phyloP scores from a whole-genome alignment of 2,329 filamentous ascomycete species.

The Penicillium psychrosexuale region DNA sequence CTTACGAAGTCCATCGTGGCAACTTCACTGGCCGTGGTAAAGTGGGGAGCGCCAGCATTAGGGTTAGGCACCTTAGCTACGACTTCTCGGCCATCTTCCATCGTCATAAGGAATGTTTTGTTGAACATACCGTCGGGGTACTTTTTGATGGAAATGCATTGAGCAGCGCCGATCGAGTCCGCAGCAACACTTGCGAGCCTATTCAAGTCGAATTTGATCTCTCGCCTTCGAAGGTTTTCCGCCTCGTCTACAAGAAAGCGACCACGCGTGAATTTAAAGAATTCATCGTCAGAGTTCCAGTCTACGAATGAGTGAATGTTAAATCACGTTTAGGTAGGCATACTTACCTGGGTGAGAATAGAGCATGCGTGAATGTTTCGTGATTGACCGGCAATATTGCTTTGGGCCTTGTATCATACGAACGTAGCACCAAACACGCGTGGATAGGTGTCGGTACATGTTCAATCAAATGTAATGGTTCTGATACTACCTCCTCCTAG shows the following conservation, averaged over 20 bases:
- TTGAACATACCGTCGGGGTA: constrained; percentile 35
- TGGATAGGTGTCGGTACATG: constrained; percentile 13
- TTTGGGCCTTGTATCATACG: constrained; percentile 8
- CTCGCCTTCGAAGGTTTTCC: constrained; percentile 23
- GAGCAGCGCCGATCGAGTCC: constrained; percentile 18
- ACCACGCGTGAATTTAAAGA: constrained; percentile 31
- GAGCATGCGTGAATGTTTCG: constrained; percentile 8
- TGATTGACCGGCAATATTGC: constrained; percentile 15
- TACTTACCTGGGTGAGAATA: constrained; percentile 14
- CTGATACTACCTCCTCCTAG: background rate
- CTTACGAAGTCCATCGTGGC: constrained; percentile 30
- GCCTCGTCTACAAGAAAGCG: constrained; percentile 28
- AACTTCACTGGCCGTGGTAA: constrained; percentile 39
- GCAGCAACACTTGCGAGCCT: constrained; percentile 19
- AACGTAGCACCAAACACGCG: constrained; percentile 12
- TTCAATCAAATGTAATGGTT: background rate
- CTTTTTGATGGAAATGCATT: constrained; percentile 21
- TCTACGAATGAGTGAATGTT: constrained; percentile 20
- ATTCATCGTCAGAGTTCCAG: constrained; percentile 28
- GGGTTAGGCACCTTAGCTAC: constrained; percentile 37
- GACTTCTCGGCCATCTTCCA: constrained; percentile 32
- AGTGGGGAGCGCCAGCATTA: constrained; percentile 27
- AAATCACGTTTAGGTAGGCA: constrained; percentile 4
- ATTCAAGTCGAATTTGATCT: constrained; percentile 24
- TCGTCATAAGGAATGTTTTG: constrained; percentile 28